Evolutionary conservation across 192 early-diverging fungal species (phyloP).

Genomic region (Coemansia sp.): DNA sequence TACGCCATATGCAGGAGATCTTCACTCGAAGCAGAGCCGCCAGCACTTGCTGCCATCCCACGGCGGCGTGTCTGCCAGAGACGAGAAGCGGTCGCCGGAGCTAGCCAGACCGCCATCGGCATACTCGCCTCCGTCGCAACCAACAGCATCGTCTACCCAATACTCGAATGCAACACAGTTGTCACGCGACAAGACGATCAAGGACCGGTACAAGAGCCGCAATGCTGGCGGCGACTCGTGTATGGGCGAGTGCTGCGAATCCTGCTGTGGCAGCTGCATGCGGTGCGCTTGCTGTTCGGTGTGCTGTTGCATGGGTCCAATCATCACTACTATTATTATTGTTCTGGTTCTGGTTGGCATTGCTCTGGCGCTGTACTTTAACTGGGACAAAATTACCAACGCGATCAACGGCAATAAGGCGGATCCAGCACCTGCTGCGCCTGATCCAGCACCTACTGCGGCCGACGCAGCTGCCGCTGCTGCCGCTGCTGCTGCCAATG

Average conservation of each 20-base stretch:
- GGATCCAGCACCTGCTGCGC: background rate
- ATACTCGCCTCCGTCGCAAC: conserved; percentile 39
- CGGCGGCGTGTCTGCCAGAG: conserved; percentile 5
- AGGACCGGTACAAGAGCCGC: conserved; percentile 40
- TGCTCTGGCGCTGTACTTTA: conserved; percentile 54
- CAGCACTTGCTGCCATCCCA: conserved; percentile 25
- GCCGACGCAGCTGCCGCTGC: background rate
- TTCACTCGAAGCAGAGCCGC: conserved; percentile 29
- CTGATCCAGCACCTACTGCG: conserved; percentile 8
- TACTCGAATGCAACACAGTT: conserved; percentile 28
- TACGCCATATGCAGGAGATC: conserved; percentile 6
- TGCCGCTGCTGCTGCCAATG: background rate
- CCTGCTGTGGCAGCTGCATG: conserved; percentile 48
- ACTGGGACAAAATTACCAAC: conserved; percentile 45
- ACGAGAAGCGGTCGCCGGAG: conserved; percentile 4
- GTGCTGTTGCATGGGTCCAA: conserved; percentile 40
- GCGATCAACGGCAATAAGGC: conserved; percentile 15
- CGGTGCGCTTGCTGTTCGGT: conserved; percentile 35
- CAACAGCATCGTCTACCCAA: conserved; percentile 16
- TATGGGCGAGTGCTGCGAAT: conserved; percentile 52
- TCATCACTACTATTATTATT: conserved; percentile 29
- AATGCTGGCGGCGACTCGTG: conserved; percentile 52
- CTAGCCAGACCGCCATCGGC: conserved; percentile 20
- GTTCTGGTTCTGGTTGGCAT: conserved; percentile 36
- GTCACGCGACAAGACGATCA: conserved; percentile 45